phyloP scores from a whole-genome alignment of 768 basidiomycete genomes.

The Phaeolepiota aurea region DNA sequence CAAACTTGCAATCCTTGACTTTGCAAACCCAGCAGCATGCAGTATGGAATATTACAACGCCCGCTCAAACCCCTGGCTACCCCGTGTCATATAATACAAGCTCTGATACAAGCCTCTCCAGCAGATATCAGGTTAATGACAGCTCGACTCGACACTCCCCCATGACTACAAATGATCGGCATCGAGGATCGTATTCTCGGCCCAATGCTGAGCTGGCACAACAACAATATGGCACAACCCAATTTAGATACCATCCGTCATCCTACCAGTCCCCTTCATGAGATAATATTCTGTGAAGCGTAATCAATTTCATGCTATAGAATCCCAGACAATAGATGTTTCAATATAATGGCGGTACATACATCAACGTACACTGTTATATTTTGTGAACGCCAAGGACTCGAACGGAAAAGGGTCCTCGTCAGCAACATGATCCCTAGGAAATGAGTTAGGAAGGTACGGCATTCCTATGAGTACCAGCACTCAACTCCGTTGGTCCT shows the following conservation, averaged over 20 bases:
- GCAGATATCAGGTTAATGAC: background rate
- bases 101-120: background rate
- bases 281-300: constrained; percentile 8
- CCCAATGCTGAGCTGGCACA: constrained; percentile 10
- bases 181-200: constrained; percentile 4
- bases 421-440: constrained; percentile 36
- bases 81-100: constrained; percentile 2
- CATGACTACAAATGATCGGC: constrained; percentile 5
- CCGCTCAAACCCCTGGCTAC: constrained; percentile 11
- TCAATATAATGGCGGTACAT: background rate
- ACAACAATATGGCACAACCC: constrained; percentile 15
- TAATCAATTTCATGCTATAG: background rate
- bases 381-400: constrained; percentile 61
- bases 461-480: constrained; percentile 10
- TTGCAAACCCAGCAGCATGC: background rate
- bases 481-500: constrained; percentile 84
- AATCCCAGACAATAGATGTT: background rate
- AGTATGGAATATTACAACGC: constrained; percentile 15
- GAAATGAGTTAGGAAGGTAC: constrained; percentile 1
- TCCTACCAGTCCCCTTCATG: constrained; percentile 21
- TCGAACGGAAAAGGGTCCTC: constrained; percentile 73
- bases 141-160: constrained; percentile 1
- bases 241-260: constrained; percentile 22
- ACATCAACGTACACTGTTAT: constrained; percentile 63
- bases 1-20: constrained; percentile 9